Conservation (phyloP, 2,329 filamentous ascomycete species). For the Kalmusia sp. region DNA sequence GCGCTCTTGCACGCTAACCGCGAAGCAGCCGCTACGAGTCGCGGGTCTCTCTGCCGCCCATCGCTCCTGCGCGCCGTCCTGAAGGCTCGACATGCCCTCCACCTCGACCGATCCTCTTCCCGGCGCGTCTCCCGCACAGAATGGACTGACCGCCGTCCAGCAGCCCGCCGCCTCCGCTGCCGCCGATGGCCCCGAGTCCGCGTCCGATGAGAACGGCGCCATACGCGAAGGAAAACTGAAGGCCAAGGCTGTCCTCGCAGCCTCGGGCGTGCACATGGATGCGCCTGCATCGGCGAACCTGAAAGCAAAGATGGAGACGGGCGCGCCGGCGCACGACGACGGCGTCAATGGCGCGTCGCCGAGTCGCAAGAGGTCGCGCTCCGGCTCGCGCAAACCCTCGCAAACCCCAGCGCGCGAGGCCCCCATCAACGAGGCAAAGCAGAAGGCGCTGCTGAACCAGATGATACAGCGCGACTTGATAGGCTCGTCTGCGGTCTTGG, state of each 20-base stretch:
- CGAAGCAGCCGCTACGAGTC: conserved; percentile 23
- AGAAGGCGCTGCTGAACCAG: conserved; percentile 62
- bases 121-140: conserved; percentile 35
- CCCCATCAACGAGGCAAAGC: conserved; percentile 47
- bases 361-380: conserved; percentile 66
- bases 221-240: conserved; percentile 67
- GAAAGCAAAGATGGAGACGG: conserved; percentile 26
- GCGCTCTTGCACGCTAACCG: conserved; percentile 27
- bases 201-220: conserved; percentile 48
- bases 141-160: conserved; percentile 42
- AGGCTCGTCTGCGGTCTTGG: conserved; percentile 61
- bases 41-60: conserved; percentile 36
- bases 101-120: conserved; percentile 35
- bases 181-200: conserved; percentile 32
- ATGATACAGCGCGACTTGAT: conserved; percentile 71
- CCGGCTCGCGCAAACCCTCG: conserved; percentile 61
- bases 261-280: conserved; percentile 54
- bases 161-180: conserved; percentile 33
- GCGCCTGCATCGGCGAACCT: conserved; percentile 37
- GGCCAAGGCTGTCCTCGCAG: conserved; percentile 64
- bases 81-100: conserved; percentile 43
- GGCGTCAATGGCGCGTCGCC: conserved; percentile 57
- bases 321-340: conserved; percentile 42
- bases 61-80: conserved; percentile 34
- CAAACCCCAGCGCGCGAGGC: conserved; percentile 42